phyloP scores from a whole-genome alignment of 2,329 filamentous ascomycete species.

The Gnomoniopsis sp. region DNA sequence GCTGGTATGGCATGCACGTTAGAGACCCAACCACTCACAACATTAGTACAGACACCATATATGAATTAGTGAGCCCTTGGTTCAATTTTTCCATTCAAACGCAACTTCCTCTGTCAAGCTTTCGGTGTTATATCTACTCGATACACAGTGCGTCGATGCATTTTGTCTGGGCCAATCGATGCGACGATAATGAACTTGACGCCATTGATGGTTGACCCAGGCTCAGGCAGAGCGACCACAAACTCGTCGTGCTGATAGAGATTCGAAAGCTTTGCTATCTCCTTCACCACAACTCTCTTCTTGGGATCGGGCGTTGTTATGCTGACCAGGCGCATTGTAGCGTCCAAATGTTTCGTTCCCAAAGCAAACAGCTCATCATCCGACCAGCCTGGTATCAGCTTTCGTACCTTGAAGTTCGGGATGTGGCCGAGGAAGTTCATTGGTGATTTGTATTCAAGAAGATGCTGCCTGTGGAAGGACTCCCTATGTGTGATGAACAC shows the following conservation, averaged over 20 bases:
- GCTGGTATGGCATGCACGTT: too few relatives aligned
- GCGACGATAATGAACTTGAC: slow-evolving; percentile 22
- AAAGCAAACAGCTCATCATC: slow-evolving; percentile 25
- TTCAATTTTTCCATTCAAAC: too few relatives aligned
- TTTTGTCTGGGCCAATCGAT: slow-evolving; percentile 18
- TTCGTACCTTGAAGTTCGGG: slow-evolving; percentile 26
- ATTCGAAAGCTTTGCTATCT: slow-evolving; percentile 17
- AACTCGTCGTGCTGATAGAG: slow-evolving; percentile 22
- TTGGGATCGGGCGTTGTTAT: slow-evolving; percentile 17
- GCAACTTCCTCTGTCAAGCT: too few relatives aligned
- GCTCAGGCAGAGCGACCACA: slow-evolving; percentile 15
- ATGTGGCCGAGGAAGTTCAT: slow-evolving; percentile 13
- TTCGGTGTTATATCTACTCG: slow-evolving; percentile 11
- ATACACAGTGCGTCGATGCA: slow-evolving; percentile 24
- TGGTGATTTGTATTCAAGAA: too few relatives aligned
- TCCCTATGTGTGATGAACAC: too few relatives aligned
- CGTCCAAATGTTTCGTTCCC: slow-evolving; percentile 20
- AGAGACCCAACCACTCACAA: too few relatives aligned
- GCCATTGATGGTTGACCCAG: background rate
- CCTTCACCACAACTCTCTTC: slow-evolving; percentile 8
- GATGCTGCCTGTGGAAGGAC: too few relatives aligned
- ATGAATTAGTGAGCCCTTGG: too few relatives aligned
- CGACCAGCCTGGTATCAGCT: slow-evolving; percentile 19
- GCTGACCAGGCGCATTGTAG: slow-evolving; percentile 24
- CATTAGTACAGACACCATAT: too few relatives aligned